Base-by-base conservation (phyloP, 2,329 filamentous ascomycete species). In the Stagonosporopsis vannaccii region DNA sequence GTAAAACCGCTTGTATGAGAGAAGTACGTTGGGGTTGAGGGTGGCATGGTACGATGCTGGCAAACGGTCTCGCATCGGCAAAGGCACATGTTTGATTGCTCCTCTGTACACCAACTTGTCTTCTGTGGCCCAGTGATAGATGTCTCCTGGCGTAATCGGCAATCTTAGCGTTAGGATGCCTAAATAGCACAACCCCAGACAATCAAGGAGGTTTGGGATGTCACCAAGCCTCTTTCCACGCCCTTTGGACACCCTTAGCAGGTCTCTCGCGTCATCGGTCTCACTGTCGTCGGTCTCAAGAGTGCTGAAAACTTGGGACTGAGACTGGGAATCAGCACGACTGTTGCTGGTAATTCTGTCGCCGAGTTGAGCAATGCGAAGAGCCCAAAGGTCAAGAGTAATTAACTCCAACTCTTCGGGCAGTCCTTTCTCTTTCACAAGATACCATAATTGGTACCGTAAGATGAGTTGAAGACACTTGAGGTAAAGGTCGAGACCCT, bases 391-490 rank as follows among this genome's bases (percentile, higher is more conserved):
- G 71, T 97, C 92, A 56, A 87, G 86, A 5, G 96, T 87, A 9
- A 96, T 81, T 7, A 80, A 87, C 80, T 96, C 92, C 12, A 97
- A 81, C 66, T 96, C 89, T 4, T 80, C 75, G 1, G 89, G 87
- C 43, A 95, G 82, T 0, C 84, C 84, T 71, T 87, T 87, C 6
- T 82, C 79, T 20, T 84, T 79, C 13, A 96, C 80, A 26, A 98
- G 80, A 82, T 89, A 93, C 69, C 85, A 78, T 15, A 91, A 79
- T 78, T 98, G 94, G 70, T 90, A 91, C 72, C 92, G 87, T 25
- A 99, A 79, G 43, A 98, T 84, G 28, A 97, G 80, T 75, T 98
- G 94, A 56, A 96, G 85, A 61, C 87, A 89, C 72, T 96, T 90
- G 32, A 98, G 81, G 72, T 91, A 97, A 22, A 97, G 84, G 60